Base-by-base conservation (phyloP, 2,329 filamentous ascomycete species). In the Graphiopsis chlorocephala region DNA sequence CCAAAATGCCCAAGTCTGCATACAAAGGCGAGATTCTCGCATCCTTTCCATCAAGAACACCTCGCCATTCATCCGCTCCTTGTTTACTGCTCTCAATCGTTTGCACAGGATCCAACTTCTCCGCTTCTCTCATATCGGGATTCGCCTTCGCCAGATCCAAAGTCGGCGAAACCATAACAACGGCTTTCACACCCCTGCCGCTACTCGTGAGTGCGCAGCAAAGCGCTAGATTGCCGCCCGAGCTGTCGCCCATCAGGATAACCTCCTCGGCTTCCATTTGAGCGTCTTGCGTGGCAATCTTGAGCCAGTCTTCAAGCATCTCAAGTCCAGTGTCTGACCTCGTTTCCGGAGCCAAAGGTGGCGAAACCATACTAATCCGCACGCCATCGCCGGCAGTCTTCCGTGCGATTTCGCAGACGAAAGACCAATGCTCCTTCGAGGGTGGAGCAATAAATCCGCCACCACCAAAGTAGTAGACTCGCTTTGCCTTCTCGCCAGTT, bases 371-470 rank as follows among this genome's bases (percentile, higher is more conserved):
- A 0, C 78, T 81, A 2, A 86, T 73, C 3, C n/a, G 12, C 50
- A 53, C 50, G 11, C 50, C 50, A 53, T 53, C 50, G 26, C 50
- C 50, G 4, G 71, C 75, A 1, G 67, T 69, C 28, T 73, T 72
- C 0, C 77, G 73, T 0, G 79, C 78, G 4, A 87, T 72, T 59
- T 83, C 79, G 0, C 80, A 76, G 61, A 79, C 78, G 10, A 86
- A 73, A 8, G 77, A 77, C 84, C 84, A 87, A 66, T 87, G 85
- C 52, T 84, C 77, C 0, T 73, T 68, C 3, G 78, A 79, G 0
- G 85, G 81, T 0, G 82, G 82, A 67, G 76, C 77, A 65, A 83
- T 82, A 81, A 85, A 87, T 2, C 83, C 83, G 11, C 85, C 85
- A 1, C 85, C 85, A 0, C 78, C 78, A 66, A 86, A 85, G 65